Conservation (phyloP, 2,329 filamentous ascomycete species). For the Claviceps pusilla region DNA sequence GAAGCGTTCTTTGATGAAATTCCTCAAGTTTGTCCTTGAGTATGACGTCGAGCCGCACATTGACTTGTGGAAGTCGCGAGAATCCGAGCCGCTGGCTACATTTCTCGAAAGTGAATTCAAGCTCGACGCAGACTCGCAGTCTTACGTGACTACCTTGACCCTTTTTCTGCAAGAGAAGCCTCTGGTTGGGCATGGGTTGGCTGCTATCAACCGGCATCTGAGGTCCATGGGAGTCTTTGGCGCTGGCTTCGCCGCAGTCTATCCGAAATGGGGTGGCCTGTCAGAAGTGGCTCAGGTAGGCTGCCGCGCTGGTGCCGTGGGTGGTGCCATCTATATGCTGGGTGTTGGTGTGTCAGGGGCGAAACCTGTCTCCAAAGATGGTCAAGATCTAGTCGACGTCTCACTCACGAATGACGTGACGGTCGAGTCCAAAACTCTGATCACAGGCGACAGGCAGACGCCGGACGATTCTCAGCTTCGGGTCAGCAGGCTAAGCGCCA, state of each 20-base stretch:
- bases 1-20: constrained; percentile 84
- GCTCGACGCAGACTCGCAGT: constrained; percentile 52
- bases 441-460: constrained; percentile 27
- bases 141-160: constrained; percentile 51
- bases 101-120: constrained; percentile 51
- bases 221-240: constrained; percentile 79
- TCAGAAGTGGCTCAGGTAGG: constrained; percentile 84
- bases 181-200: constrained; percentile 51
- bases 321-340: constrained; percentile 80
- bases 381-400: constrained; percentile 24
- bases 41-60: constrained; percentile 43
- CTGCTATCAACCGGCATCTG: constrained; percentile 63
- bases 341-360: constrained; percentile 46
- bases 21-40: constrained; percentile 72
- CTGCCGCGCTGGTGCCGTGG: constrained; percentile 80
- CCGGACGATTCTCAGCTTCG: constrained; percentile 13
- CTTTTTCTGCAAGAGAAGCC: constrained; percentile 52
- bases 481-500: constrained; percentile 47
- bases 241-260: constrained; percentile 73
- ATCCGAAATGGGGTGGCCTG: constrained; percentile 84
- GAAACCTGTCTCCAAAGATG: constrained; percentile 5
- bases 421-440: constrained; percentile 39
- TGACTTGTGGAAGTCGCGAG: constrained; percentile 43
- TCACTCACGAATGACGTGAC: constrained; percentile 41
- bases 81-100: constrained; percentile 36